Evolutionary conservation across 179 eudicot genomes (phyloP).

Genomic region (Beta corolliflora): DNA sequence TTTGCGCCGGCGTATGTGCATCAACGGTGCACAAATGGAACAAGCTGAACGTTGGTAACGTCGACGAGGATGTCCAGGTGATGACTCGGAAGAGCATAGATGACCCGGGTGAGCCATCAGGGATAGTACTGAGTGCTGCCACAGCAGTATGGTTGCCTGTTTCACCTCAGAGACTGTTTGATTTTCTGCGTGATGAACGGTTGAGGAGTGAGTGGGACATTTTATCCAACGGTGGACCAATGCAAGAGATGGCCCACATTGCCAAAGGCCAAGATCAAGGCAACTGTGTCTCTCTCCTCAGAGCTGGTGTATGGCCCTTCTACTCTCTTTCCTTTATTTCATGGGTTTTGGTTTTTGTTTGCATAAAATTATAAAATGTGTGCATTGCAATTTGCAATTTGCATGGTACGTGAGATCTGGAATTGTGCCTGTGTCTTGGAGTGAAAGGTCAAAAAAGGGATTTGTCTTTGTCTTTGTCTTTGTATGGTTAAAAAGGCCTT

Average conservation of each 20-base stretch:
- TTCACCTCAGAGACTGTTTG: conserved; percentile 77
- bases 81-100: conserved; percentile 93
- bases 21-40: conserved; percentile 92
- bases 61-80: conserved; percentile 84
- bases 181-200: conserved; percentile 84
- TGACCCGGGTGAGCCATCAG: conserved; percentile 96
- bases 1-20: conserved; percentile 92
- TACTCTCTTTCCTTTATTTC: not conserved
- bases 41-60: conserved; percentile 68
- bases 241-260: conserved; percentile 99
- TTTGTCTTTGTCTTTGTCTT: conserved; percentile 14
- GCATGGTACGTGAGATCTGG: conserved; percentile 20
- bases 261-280: conserved; percentile 98
- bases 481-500: conserved; percentile 31
- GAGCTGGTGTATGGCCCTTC: conserved; percentile 66
- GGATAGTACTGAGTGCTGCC: conserved; percentile 86
- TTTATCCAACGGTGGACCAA: conserved; percentile 90
- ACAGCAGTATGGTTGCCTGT: conserved; percentile 96
- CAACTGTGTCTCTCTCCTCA: conserved; percentile 93
- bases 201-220: conserved; percentile 94
- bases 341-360: conserved; percentile 4
- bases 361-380: not conserved
- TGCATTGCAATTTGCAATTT: not conserved
- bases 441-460: conserved; percentile 39
- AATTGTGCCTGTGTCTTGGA: conserved; percentile 35